Base-by-base conservation (phyloP, 2,329 filamentous ascomycete species). In the Rutstroemia sydowiana region DNA sequence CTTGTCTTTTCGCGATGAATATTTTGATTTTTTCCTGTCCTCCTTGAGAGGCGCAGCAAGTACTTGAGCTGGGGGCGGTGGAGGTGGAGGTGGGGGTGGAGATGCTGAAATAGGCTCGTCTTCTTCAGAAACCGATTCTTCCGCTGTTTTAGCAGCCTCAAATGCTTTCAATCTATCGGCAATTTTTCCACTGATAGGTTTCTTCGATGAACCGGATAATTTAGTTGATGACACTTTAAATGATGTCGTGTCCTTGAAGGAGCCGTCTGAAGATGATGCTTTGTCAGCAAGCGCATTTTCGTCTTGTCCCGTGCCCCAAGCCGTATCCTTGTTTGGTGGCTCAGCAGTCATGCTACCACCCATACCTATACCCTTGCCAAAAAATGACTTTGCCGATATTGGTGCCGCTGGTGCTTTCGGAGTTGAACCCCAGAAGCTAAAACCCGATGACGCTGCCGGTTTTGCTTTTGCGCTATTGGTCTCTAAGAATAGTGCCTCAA, bases 101-200 rank as follows among this genome's bases (percentile, higher is more conserved):
- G 59, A 59, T 18, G 59, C 51, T 30, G 60, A 55, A 11, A 30
- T 37, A 46, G 45, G 45, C 20, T 46, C 48, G 26, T 36, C 41
- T 45, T 46, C 18, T 26, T 51, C n/a, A 56, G 54, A 20, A 56
- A 57, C 18, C 56, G 56, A 36, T 52, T 51, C 16, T 23, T 51
- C 41, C 16, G 14, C 55, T 42, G 74, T 69, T 48, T 70, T 65
- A 47, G 65, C 58, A 46, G 71, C 60, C 66, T 82, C 76, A 61
- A 82, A 82, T 28, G 75, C 73, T 65, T 74, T 79, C 55, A 81
- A 71, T 60, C 71, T 75, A 62, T 82, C 76, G 51, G 77, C 73
- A 63, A 82, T 75, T 63, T 76, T 80, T 55, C 72, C 72, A 54
- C 70, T 69, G 40, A 73, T 68, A 45, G 70, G 61, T 66, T 77